Evolutionary conservation across 1,284 basidiomycete genomes (phyloP), one percentile per base, ranked within the genome.

Genomic region (Naganishia cerealis): DNA sequence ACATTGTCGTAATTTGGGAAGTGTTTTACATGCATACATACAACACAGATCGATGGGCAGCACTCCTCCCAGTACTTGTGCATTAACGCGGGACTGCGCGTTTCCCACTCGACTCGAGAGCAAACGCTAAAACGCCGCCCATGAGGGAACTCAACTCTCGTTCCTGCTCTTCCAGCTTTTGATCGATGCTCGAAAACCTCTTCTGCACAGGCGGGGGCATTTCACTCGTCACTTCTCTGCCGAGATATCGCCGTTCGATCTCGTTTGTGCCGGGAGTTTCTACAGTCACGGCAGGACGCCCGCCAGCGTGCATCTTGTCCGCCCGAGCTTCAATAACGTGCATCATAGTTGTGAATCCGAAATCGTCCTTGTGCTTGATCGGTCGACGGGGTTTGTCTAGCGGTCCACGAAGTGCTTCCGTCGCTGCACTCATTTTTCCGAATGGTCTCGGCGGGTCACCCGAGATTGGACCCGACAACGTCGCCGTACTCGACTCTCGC

Each of bases 301-400:
- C 70, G 52, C 65, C 66, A 7, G 71, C 70, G 36, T 67, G 74
- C 70, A 73, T 72, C 67, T 82, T 78, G 52, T 82, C 76, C 40
- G 87, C 87, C 40, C 85, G 84, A 43, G 86, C 85, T 74, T 91
- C 86, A 68, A 94, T 91, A 57, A 94, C 83, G 12, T 90, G 87
- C 83, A 93, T 85, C 88, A 94, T 61, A 3, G 29, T 63, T 15
- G 86, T 82, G 48, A 93, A 81, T 1, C 92, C 92, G 79, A 93
- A 94, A 77, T 94, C 90, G 74, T 92, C 88, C 71, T 85, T 86
- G 29, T 89, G 87, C 53, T 90, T 79, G 36, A 87, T 78, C 10
- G 85, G 81, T 21, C 70, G 43, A 26, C 71, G 57, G 5, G 76
- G 75, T 69, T 72, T 39, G 75, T 67, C 66, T 24, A 61, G 59